Conservation (phyloP, 169 alveolate genomes). For the Eimeria sp. region DNA sequence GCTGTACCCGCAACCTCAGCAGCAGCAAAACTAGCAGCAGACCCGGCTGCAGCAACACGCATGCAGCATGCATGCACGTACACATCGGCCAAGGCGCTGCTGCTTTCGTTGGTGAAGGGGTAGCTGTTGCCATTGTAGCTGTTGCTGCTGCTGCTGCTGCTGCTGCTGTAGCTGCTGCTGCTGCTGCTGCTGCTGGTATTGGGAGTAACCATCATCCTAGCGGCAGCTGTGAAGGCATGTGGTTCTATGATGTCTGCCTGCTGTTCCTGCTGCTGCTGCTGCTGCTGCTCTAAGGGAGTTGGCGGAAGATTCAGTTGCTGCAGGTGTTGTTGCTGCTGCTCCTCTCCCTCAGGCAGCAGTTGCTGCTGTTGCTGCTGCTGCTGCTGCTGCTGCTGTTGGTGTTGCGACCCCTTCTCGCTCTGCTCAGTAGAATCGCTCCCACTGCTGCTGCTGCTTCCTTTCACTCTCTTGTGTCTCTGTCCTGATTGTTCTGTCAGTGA, state of each 20-base stretch:
- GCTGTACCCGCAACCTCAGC: neutral
- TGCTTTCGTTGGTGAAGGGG: neutral
- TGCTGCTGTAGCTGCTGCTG: neutral
- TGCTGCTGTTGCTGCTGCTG: conserved; percentile 22
- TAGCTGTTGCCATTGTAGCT: neutral
- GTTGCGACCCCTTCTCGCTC: neutral
- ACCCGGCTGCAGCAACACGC: neutral
- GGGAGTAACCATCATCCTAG: conserved; percentile 1
- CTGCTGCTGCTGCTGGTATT: neutral
- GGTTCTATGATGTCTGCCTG: neutral
- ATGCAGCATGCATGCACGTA: neutral
- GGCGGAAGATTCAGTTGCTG: neutral
- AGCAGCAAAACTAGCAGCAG: conserved; percentile 4
- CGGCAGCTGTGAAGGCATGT: neutral
- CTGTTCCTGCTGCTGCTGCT: neutral
- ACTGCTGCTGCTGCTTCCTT: neutral
- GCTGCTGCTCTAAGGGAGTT: neutral
- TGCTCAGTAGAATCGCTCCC: neutral
- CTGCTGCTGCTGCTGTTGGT: conserved; percentile 1
- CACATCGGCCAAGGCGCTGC: conserved; percentile 12
- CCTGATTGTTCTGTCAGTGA: neutral
- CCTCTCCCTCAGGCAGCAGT: neutral
- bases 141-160: conserved; percentile 1
- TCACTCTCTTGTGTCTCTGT: neutral
- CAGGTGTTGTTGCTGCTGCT: neutral